These are phyloP conservation scores for Triangularia verruculosa DNA, from an alignment of 2,329 filamentous ascomycete species.

Conservation along the genomic window DNA sequence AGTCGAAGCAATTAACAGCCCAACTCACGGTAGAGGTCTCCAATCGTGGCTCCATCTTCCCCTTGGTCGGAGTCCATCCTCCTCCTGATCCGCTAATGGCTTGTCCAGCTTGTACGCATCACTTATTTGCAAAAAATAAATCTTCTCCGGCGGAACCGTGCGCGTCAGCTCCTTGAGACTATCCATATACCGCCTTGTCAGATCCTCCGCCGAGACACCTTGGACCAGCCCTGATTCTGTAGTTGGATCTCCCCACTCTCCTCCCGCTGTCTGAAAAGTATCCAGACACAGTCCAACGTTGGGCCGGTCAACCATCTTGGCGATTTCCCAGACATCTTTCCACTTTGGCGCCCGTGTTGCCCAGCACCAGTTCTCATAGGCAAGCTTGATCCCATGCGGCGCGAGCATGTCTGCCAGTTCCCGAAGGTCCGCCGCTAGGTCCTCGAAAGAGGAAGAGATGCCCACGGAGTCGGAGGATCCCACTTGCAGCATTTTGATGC, in stretches of 20 bases:
- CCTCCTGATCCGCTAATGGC: slow-evolving; percentile 47
- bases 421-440: slow-evolving; percentile 59
- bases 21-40: slow-evolving; percentile 59
- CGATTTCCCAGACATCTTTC: slow-evolving; percentile 68
- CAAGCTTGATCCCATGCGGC: slow-evolving; percentile 56
- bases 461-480: slow-evolving; percentile 58
- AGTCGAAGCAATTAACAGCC: background rate
- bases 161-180: slow-evolving; percentile 55
- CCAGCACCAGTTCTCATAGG: slow-evolving; percentile 85
- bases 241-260: slow-evolving; percentile 71
- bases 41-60: slow-evolving; percentile 70
- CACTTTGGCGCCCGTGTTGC: slow-evolving; percentile 66
- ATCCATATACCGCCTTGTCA: slow-evolving; percentile 49
- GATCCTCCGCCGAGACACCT: slow-evolving; percentile 37
- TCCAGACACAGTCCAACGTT: slow-evolving; percentile 76
- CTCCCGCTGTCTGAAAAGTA: slow-evolving; percentile 71
- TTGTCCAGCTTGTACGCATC: slow-evolving; percentile 68
- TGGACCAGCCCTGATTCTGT: slow-evolving; percentile 59
- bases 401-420: slow-evolving; percentile 62
- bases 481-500: slow-evolving; percentile 69
- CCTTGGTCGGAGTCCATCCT: slow-evolving; percentile 55
- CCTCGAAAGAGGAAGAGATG: slow-evolving; percentile 48
- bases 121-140: slow-evolving; percentile 71
- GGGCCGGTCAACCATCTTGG: slow-evolving; percentile 56
- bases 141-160: slow-evolving; percentile 64